Evolutionary conservation across 768 basidiomycete species (phyloP), one percentile per base, ranked within the genome.

Genomic region (Plicaturopsis crispa): DNA sequence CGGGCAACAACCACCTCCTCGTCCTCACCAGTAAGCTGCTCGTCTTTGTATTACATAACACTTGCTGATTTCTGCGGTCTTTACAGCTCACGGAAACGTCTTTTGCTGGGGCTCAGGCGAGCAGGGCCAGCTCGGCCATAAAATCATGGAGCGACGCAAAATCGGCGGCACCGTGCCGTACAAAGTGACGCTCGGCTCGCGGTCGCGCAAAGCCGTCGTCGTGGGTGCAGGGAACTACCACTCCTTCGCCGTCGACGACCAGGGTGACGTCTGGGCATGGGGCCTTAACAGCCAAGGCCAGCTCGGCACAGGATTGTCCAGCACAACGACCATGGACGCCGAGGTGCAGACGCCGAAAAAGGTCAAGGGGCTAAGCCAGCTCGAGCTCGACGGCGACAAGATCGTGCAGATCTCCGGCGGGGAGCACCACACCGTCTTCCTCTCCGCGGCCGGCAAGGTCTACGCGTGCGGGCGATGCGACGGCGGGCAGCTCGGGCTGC

Each of bases 271-370:
- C 6, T 97, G 83, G 80, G 90, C 78, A 10, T 97, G 94, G 94
- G 94, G 94, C n/a, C 67, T 92, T 42, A 96, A 98, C 59, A 87
- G 67, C 60, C 85, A 73, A 81, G 92, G 84, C 20, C 86, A 89
- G 59, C 78, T 76, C 1, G 86, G 85, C 22, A 80, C 83, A 0
- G 68, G 65, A 6, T 54, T 59, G 44, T 49, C 66, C 64, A 59
- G 66, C 64, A 53, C 8, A 61, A 69, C 6, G 47, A 58, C 11
- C 72, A 71, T 33, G 70, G 72, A 43, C 50, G 61, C 56, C 33
- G 66, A 80, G 38, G 72, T 88, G 11, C 71, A 73, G 41, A 59
- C 73, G 1, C 87, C 87, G 1, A 71, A 65, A 47, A 75, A 70
- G 38, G 77, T 91, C n/a, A 58, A 67, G 34, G 65, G 72, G 5